Base-by-base conservation (phyloP, 352 stramenopile species). In the Globisporangium nodosum region DNA sequence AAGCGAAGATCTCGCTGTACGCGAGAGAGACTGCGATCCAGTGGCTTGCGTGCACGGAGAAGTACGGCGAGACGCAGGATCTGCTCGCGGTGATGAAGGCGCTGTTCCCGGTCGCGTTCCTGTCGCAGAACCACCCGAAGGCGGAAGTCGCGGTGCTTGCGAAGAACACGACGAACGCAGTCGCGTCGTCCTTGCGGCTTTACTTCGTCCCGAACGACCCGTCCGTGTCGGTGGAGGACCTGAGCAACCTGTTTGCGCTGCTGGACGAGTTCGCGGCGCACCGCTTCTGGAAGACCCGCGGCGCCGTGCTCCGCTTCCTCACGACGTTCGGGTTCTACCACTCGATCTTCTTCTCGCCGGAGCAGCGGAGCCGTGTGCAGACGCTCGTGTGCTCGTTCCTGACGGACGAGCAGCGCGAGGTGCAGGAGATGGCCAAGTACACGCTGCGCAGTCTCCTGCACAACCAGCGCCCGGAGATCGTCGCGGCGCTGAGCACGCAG, bases 341-440 rank as follows among this genome's bases (percentile, higher is more conserved):
- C 62, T 88, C 78, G 70, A 57, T 82, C 7, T 77, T 87, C 49
- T 65, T 86, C 27, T 73, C 68, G 1, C 42, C 37, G 18, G 59
- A 60, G 20, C 47, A 75, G 37, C 71, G 78, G 40, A 61, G 80
- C 20, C 71, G 74, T n/a, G 66, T 90, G 37, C 73, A 88, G 42
- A 49, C 53, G 11, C 64, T 90, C 31, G 64, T 88, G 46, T 74
- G 72, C 27, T 58, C 69, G 6, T 81, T 90, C 39, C 58, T 92
- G 33, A 75, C 68, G 2, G 83, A 92, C 49, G 74, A 85, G 35
- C 77, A 90, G 63, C 80, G 83, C 5, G 83, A 92, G 54, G 79
- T 92, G 21, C 83, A 92, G 54, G 76, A 87, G 13, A 88, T 90
- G 75, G 83, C 83, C 30, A 88, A 90, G 64, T 88, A 82, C 52